A percentile compares a stretch with the other conserved stretches of the same genome.
phyloP scores from a whole-genome alignment of 768 basidiomycete species.

The Leccinum sublutescens region DNA sequence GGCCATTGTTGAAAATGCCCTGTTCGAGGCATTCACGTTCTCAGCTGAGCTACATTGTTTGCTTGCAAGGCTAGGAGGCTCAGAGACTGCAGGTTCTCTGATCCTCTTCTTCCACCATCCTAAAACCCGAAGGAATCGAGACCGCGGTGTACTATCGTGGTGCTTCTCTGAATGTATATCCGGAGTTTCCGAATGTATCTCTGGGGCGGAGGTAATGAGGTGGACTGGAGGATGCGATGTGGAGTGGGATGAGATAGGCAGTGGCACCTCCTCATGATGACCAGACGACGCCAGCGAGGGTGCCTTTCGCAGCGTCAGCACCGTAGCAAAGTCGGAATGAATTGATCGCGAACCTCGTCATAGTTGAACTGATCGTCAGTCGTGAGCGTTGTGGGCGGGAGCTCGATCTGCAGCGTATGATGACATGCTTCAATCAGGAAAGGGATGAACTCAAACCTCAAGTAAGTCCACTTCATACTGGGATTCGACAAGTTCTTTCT shows the following conservation, averaged over 20 bases:
- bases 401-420: neutral
- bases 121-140: neutral
- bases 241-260: neutral
- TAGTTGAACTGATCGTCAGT: neutral
- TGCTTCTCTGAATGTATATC: neutral
- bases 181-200: neutral
- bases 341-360: neutral
- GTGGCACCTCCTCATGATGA: neutral
- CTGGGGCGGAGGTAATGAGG: neutral
- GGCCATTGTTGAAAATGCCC: neutral
- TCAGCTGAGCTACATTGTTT: neutral
- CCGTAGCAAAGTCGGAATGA: neutral
- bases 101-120: neutral
- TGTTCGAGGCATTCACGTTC: neutral
- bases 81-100: neutral
- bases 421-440: neutral
- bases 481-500: neutral
- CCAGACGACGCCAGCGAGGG: neutral
- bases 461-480: neutral
- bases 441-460: neutral
- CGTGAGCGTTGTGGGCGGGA: neutral
- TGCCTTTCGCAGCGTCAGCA: neutral
- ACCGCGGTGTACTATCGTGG: fast-evolving
- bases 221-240: neutral
- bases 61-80: neutral